A percentile compares a stretch with the other conserved stretches of the same genome.
These are phyloP conservation scores for Vigna nakashimae DNA, from an alignment of 306 rosid genomes.

Conservation along the genomic window DNA sequence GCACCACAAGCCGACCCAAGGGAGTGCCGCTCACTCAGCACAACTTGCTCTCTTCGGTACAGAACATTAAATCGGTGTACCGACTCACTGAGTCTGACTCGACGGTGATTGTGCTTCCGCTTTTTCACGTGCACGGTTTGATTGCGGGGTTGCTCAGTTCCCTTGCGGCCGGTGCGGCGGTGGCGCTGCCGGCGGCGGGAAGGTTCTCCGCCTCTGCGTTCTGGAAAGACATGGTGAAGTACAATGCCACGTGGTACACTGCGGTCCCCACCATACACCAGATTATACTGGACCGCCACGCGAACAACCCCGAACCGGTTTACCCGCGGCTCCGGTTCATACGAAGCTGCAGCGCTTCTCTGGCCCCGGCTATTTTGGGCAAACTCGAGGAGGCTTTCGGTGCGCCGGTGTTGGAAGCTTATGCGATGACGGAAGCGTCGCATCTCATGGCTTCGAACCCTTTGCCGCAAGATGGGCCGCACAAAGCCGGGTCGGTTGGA, in stretches of 20 bases:
- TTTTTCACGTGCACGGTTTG: constrained; percentile 89
- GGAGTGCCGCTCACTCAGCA: constrained; percentile 89
- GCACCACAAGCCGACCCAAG: constrained; percentile 94
- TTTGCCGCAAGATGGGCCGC: constrained; percentile 73
- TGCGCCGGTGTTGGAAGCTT: constrained; percentile 91
- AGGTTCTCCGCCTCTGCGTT: constrained; percentile 88
- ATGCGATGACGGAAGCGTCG: constrained; percentile 95
- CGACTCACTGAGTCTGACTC: constrained; percentile 77
- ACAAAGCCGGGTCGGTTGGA: constrained; percentile 92
- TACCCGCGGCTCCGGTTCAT: constrained; percentile 89
- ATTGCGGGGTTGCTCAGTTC: constrained; percentile 75
- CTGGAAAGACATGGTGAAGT: constrained; percentile 77
- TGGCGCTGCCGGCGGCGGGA: constrained; percentile 71
- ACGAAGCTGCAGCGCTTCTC: constrained; percentile 87
- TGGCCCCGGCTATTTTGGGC: constrained; percentile 73
- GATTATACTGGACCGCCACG: constrained; percentile 86
- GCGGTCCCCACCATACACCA: constrained; percentile 98
- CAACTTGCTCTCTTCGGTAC: constrained; percentile 72
- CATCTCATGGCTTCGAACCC: constrained; percentile 88
- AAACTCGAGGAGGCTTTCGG: constrained; percentile 73
- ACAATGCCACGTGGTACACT: constrained; percentile 88
- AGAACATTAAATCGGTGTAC: constrained; percentile 78
- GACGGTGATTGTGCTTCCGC: constrained; percentile 79
- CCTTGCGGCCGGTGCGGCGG: constrained; percentile 66
- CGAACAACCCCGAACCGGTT: constrained; percentile 57